Conservation (phyloP, 2,329 filamentous ascomycete species). For the Penicillium nordicum region DNA sequence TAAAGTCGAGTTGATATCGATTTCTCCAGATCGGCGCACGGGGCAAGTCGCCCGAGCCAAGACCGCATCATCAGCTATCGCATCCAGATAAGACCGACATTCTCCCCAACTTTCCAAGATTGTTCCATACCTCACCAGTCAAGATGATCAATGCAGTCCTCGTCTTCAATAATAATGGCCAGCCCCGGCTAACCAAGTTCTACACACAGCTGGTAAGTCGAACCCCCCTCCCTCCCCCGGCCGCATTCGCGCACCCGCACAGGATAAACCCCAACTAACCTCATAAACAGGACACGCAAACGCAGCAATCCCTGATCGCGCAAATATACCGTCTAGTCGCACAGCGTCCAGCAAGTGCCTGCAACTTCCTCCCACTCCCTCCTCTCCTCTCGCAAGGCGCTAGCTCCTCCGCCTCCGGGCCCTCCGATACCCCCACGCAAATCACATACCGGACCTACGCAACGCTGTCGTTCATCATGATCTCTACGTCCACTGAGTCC, state of each 20-base stretch:
- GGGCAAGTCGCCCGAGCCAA: slow-evolving; percentile 13
- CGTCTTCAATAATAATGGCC: slow-evolving; percentile 97
- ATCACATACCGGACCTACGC: slow-evolving; percentile 98
- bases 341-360: slow-evolving; percentile 84
- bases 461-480: slow-evolving; percentile 97
- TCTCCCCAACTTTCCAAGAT: neutral
- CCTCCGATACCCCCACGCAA: slow-evolving; percentile 86
- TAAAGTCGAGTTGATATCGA: slow-evolving; percentile 3
- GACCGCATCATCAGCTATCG: slow-evolving; percentile 10
- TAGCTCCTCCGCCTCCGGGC: slow-evolving; percentile 51
- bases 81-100: slow-evolving; percentile 13
- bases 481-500: slow-evolving; percentile 92
- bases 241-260: neutral
- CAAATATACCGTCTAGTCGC: slow-evolving; percentile 97
- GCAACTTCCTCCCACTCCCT: slow-evolving; percentile 88
- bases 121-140: neutral
- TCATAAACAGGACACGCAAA: slow-evolving; percentile 75
- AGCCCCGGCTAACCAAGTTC: slow-evolving; percentile 95
- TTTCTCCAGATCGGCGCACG: slow-evolving; percentile 23
- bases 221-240: too few relatives aligned
- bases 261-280: slow-evolving; percentile 6
- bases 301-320: slow-evolving; percentile 92
- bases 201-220: slow-evolving; percentile 83
- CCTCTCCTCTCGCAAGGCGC: slow-evolving; percentile 58
- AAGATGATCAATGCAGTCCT: slow-evolving; percentile 97